Conservation (phyloP, 352 stramenopile species). For the Phytophthora aleatoria region DNA sequence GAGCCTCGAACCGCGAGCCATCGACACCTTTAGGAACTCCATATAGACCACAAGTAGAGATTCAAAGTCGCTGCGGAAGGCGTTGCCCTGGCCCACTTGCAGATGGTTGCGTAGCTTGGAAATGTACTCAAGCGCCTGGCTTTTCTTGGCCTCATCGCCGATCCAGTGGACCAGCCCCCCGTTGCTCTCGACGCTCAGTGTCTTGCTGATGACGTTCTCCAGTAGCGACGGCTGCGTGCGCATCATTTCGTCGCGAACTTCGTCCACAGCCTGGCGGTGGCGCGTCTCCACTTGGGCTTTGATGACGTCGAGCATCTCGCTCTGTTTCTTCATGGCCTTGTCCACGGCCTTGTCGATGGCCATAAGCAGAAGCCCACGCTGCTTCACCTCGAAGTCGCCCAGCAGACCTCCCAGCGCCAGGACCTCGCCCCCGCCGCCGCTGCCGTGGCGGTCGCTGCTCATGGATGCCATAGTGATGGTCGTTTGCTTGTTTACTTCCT, state of each 20-base stretch:
- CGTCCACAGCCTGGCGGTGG: slow-evolving; percentile 16
- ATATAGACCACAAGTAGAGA: slow-evolving; percentile 34
- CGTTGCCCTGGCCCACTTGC: slow-evolving; percentile 21
- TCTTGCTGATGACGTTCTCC: slow-evolving; percentile 20
- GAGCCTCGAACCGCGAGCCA: slow-evolving; percentile 20
- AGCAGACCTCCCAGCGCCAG: slow-evolving; percentile 27
- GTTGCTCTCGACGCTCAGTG: slow-evolving; percentile 29
- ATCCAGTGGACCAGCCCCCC: slow-evolving; percentile 32
- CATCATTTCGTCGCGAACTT: slow-evolving; percentile 20
- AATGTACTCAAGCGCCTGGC: slow-evolving; percentile 16
- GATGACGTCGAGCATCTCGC: slow-evolving; percentile 32
- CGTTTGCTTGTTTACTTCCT: neutral
- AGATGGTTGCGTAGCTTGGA: slow-evolving; percentile 23
- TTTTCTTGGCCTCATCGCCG: slow-evolving; percentile 14
- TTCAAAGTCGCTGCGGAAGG: slow-evolving; percentile 40
- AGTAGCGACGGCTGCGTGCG: slow-evolving; percentile 27
- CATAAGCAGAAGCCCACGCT: slow-evolving; percentile 32
- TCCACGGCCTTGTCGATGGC: slow-evolving; percentile 34
- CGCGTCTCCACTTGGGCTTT: slow-evolving; percentile 25
- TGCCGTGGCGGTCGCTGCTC: slow-evolving; percentile 14
- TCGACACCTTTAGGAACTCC: slow-evolving; percentile 30
- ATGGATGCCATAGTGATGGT: slow-evolving; percentile 11
- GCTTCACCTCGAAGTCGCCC: slow-evolving; percentile 33
- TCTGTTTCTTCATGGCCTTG: slow-evolving; percentile 36
- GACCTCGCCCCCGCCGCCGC: slow-evolving; percentile 4